Conservation (phyloP, 2,329 filamentous ascomycete species). For the Hansfordia pulvinata region DNA sequence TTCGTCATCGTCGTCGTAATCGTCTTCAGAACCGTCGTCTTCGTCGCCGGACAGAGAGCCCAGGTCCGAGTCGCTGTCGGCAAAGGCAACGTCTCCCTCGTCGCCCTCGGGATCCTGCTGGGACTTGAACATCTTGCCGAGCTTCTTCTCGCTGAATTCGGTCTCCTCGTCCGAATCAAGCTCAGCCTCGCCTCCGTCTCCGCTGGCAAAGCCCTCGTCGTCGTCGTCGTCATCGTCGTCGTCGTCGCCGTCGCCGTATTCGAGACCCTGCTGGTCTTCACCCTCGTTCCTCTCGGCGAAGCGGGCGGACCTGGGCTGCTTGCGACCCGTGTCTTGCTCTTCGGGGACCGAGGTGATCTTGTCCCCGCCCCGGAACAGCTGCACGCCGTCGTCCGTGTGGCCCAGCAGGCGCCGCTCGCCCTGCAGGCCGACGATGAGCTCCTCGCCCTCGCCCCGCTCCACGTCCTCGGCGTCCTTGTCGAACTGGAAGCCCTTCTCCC, state of each 20-base stretch:
- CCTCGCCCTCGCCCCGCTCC: slow-evolving; percentile 85
- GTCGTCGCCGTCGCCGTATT: too few relatives aligned
- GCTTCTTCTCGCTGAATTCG: slow-evolving; percentile 44
- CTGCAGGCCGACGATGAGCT: slow-evolving; percentile 84
- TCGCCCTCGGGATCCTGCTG: slow-evolving; percentile 33
- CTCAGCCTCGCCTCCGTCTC: slow-evolving; percentile 26
- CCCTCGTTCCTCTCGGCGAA: slow-evolving; percentile 46
- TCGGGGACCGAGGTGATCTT: slow-evolving; percentile 46
- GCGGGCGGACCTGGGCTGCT: slow-evolving; percentile 42
- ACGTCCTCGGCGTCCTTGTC: slow-evolving; percentile 49
- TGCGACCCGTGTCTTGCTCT: slow-evolving; percentile 47
- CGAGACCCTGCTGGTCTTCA: slow-evolving; percentile 24
- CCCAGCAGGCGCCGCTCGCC: slow-evolving; percentile 71
- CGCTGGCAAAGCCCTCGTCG: slow-evolving; percentile 39
- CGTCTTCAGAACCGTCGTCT: slow-evolving; percentile 27
- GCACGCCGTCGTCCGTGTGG: slow-evolving; percentile 67
- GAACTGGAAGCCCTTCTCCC: slow-evolving; percentile 64
- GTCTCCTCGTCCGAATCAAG: slow-evolving; percentile 34
- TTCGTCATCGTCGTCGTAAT: slow-evolving; percentile 41
- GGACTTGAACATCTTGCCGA: slow-evolving; percentile 53
- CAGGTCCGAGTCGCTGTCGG: slow-evolving; percentile 92
- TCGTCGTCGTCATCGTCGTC: slow-evolving; percentile 41
- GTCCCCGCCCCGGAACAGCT: slow-evolving; percentile 71
- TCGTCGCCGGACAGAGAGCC: slow-evolving; percentile 63
- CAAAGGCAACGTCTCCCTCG: slow-evolving; percentile 72